Evolutionary conservation across 768 basidiomycete species (phyloP).

Genomic region (Solioccasus polychromus): DNA sequence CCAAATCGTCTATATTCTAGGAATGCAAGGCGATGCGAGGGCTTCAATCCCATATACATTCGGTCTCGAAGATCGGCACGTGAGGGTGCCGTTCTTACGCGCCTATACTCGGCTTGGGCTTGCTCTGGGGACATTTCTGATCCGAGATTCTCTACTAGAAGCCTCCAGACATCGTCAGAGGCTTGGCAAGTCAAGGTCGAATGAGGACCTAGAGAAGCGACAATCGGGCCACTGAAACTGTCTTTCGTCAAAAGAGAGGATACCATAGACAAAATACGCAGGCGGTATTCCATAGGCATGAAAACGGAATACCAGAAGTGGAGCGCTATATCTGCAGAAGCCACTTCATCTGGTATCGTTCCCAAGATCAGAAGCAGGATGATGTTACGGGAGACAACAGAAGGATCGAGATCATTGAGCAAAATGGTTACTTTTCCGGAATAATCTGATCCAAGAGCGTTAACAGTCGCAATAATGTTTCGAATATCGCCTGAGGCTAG

Average conservation of each 20-base stretch:
- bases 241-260: slow-evolving; percentile 14
- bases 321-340: slow-evolving; percentile 43
- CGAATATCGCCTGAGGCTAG: slow-evolving; percentile 51
- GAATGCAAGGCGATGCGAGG: slow-evolving; percentile 45
- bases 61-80: slow-evolving; percentile 43
- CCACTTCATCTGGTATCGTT: slow-evolving; percentile 25
- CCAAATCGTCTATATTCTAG: slow-evolving; percentile 39
- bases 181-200: slow-evolving; percentile 19
- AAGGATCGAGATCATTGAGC: slow-evolving; percentile 39
- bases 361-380: slow-evolving; percentile 42
- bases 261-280: slow-evolving; percentile 19
- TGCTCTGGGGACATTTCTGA: slow-evolving; percentile 16
- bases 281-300: slow-evolving; percentile 34
- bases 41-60: slow-evolving; percentile 37
- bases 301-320: slow-evolving; percentile 50
- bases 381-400: slow-evolving; percentile 39
- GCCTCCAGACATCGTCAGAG: slow-evolving; percentile 4
- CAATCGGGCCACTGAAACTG: neutral
- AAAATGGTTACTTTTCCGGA: slow-evolving; percentile 38
- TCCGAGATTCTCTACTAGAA: slow-evolving; percentile 14
- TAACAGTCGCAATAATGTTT: slow-evolving; percentile 42
- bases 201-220: slow-evolving; percentile 8
- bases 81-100: slow-evolving; percentile 34
- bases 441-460: slow-evolving; percentile 40
- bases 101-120: slow-evolving; percentile 32